Evolutionary conservation across 257 asterid species (phyloP), one percentile per base, ranked within the genome.

Genomic region (Solanum lycopersicoides): DNA sequence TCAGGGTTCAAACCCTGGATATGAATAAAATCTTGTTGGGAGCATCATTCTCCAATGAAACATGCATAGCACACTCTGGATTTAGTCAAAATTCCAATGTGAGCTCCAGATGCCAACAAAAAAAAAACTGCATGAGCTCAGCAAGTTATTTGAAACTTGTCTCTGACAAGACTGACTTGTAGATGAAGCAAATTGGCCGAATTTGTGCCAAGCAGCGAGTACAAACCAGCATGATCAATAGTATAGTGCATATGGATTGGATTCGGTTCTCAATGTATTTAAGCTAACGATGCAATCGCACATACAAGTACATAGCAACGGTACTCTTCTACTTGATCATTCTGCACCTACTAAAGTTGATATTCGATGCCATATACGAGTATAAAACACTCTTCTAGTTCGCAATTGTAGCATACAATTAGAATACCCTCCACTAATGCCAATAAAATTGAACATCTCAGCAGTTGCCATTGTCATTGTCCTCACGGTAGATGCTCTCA

Each of bases 401-500:
- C 88, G 41, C 39, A 71, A 32, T 21, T 32, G 50, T 50, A 30
- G 35, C 25, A 59, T 20, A 71, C 44, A 30, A 41, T 3, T 20
- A 45, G 53, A 41, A 66, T 3, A 39, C 44, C 56, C 74, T 42
- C 12, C 13, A 42, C 12, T 56, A 18, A 18, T 56, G 65, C 25
- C 35, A 20, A 77, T 9, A 28, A 45, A 73, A 20, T 59, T 45
- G 6, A 37, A 72, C 66, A 71, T 47, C 37, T 90, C 88, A 35
- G 89, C 87, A 25, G 86, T 65, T 85, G 87, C 83, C 71, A 87
- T 32, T 69, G 32, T 90, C 97, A 86, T 95, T 93, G 37, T 95
- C 99, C 5, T 96, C 98, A 6, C 93, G 92, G 60, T 95, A 95
- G 63, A 97, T 96, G 90, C 95, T 92, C 91, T 97, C 98, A 3